Conservation (phyloP, 805 yeast species). For the Spathaspora sp. region DNA sequence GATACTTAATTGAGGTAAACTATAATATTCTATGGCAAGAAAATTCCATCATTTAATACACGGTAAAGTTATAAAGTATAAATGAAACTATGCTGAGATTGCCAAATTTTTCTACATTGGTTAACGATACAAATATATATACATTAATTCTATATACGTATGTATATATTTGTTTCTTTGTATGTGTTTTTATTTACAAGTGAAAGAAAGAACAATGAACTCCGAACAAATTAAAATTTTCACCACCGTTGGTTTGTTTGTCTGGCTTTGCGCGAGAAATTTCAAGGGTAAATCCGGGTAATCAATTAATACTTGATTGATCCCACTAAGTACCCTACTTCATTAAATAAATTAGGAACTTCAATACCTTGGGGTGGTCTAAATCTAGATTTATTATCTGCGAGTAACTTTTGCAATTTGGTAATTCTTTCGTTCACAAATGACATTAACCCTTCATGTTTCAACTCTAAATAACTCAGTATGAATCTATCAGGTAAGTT, state of each 20-base stretch:
- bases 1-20: slow-evolving; percentile 23
- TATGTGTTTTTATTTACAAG: slow-evolving; percentile 1
- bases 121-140: not conserved
- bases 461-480: slow-evolving; percentile 23
- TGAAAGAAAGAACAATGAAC: not conserved
- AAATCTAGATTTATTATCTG: slow-evolving; percentile 11
- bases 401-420: slow-evolving; percentile 6
- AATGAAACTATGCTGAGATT: slow-evolving; percentile 47
- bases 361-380: slow-evolving; percentile 24
- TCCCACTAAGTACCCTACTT: slow-evolving; percentile 18
- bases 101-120: slow-evolving; percentile 19
- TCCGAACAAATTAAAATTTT: not conserved
- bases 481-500: slow-evolving; percentile 43
- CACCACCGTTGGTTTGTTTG: not conserved
- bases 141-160: not conserved
- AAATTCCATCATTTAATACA: slow-evolving; percentile 44
- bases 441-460: slow-evolving; percentile 25
- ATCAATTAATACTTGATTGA: slow-evolving; percentile 7
- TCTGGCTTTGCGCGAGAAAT: not conserved
- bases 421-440: slow-evolving; percentile 9
- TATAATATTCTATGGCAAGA: slow-evolving; percentile 34
- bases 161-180: not conserved
- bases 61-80: slow-evolving; percentile 17
- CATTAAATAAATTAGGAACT: slow-evolving; percentile 34
- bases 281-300: not conserved